Evolutionary conservation across 1,284 basidiomycete genomes (phyloP).

Genomic region (Ganoderma sinense): DNA sequence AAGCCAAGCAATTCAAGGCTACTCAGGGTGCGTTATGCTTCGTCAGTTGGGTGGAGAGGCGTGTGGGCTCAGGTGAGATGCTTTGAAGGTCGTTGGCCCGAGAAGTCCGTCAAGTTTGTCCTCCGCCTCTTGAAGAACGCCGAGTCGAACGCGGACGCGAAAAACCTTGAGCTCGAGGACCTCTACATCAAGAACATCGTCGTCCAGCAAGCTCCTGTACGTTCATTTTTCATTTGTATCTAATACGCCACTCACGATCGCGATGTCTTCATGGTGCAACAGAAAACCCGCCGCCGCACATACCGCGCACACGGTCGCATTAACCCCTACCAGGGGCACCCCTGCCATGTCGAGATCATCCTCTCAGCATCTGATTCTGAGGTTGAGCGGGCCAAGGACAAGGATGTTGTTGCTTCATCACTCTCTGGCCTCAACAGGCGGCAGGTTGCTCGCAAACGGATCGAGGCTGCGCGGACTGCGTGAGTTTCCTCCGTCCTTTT

Average conservation of each 20-base stretch:
- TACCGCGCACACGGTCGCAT: conserved; percentile 99
- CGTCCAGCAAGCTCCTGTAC: conserved; percentile 96
- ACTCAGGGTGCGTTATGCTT: conserved; percentile 81
- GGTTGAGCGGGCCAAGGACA: conserved; percentile 92
- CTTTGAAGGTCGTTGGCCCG: conserved; percentile 97
- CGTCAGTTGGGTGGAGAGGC: not conserved
- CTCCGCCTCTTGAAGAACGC: conserved; percentile 97
- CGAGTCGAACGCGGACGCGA: conserved; percentile 98
- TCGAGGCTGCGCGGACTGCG: conserved; percentile 72
- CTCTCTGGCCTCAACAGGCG: conserved; percentile 79
- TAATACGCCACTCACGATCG: not conserved
- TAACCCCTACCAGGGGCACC: conserved; percentile 92
- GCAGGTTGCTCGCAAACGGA: conserved; percentile 84
- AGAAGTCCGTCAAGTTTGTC: conserved; percentile 98
- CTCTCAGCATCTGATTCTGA: conserved; percentile 80
- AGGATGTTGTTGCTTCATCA: conserved; percentile 60
- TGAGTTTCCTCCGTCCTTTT: conserved; percentile 13
- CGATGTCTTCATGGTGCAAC: conserved; percentile 5
- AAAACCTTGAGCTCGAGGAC: conserved; percentile 94
- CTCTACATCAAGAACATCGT: conserved; percentile 97
- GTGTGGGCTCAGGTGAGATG: not conserved
- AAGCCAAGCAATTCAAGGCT: conserved; percentile 97
- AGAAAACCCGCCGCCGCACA: conserved; percentile 99
- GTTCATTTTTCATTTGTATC: conserved; percentile 39
- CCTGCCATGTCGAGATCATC: conserved; percentile 96